A percentile compares a stretch with the other conserved stretches of the same genome.
Conservation (phyloP, 2,329 filamentous ascomycete species). For the Alternaria solani region DNA sequence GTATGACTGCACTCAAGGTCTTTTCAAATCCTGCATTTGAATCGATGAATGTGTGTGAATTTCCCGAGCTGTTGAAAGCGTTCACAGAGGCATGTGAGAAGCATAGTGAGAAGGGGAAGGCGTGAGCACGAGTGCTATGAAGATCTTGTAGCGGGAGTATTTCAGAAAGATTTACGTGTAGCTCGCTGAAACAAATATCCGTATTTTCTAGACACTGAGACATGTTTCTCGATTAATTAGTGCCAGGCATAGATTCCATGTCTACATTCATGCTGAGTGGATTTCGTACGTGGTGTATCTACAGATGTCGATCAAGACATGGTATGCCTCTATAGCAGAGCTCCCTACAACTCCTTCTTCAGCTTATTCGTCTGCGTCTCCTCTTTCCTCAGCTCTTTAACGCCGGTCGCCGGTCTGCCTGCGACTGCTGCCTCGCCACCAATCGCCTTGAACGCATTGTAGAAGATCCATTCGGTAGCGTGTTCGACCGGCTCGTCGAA, state of each 20-base stretch:
- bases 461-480: conserved; percentile 89
- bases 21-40: conserved; percentile 58
- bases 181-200: not conserved
- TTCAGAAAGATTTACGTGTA: not conserved
- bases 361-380: conserved; percentile 42
- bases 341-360: conserved; percentile 50
- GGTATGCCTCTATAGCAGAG: not conserved
- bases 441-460: conserved; percentile 77
- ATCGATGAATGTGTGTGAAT: conserved; percentile 64
- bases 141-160: not conserved
- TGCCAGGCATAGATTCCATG: not conserved
- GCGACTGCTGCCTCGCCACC: conserved; percentile 70
- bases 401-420: conserved; percentile 49
- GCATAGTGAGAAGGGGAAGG: not conserved
- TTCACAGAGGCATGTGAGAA: conserved; percentile 24
- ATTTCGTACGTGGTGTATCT: conserved; percentile 5
- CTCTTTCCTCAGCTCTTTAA: conserved; percentile 47
- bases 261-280: conserved; percentile 12
- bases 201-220: not conserved
- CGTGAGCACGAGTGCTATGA: not conserved
- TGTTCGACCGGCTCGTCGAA: conserved; percentile 95
- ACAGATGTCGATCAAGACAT: not conserved
- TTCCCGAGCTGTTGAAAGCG: conserved; percentile 47
- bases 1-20: conserved; percentile 60
- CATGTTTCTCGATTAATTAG: not conserved